Evolutionary conservation across 345 rosid species (phyloP).

Genomic region (Gossypium herbaceum): DNA sequence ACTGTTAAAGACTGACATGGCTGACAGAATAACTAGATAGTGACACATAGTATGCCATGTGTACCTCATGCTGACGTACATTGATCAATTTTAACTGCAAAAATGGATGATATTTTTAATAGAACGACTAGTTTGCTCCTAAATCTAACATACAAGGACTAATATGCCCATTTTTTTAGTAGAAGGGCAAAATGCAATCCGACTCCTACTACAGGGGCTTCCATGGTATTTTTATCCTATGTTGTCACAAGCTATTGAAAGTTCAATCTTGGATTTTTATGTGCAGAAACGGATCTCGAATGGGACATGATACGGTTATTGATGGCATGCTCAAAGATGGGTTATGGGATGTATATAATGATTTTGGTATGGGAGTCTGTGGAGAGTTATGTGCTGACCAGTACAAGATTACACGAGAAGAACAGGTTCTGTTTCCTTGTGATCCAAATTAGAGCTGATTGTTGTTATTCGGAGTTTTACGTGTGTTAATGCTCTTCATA

Average conservation of each 20-base stretch:
- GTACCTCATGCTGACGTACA: no score
- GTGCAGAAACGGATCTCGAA: slow-evolving; percentile 81
- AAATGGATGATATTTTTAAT: no score
- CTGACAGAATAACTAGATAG: no score
- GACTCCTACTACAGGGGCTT: no score
- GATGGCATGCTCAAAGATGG: slow-evolving; percentile 98
- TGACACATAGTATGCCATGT: no score
- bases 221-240: background rate
- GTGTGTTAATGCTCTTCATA: background rate
- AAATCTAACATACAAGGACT: no score
- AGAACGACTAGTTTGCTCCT: no score
- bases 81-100: no score
- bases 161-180: no score
- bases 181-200: no score
- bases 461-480: background rate
- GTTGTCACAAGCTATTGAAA: background rate
- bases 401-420: slow-evolving; percentile 60
- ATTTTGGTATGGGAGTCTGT: slow-evolving; percentile 86
- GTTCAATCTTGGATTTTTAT: slow-evolving; percentile 7
- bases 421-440: slow-evolving; percentile 52
- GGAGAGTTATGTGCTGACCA: slow-evolving; percentile 90
- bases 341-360: slow-evolving; percentile 95
- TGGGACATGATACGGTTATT: slow-evolving; percentile 75
- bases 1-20: no score
- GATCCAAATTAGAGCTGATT: background rate